Evolutionary conservation across 2,329 filamentous ascomycete species (phyloP).

Genomic region (Cordyceps cicadae): DNA sequence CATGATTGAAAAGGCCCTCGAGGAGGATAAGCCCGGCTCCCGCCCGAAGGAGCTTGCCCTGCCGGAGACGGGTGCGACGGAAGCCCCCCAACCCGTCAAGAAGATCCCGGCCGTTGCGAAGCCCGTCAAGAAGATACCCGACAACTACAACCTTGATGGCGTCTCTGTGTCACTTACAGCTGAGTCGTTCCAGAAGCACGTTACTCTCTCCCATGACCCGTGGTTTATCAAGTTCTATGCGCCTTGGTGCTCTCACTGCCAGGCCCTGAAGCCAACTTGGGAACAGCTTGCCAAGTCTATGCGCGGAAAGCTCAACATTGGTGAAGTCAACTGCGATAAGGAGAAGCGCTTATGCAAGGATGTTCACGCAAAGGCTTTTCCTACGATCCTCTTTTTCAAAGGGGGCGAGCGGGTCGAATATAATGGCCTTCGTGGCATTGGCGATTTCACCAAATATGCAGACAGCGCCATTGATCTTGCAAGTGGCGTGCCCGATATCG

Average conservation of each 20-base stretch:
- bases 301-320: constrained; percentile 81
- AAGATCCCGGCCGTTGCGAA: constrained; percentile 12
- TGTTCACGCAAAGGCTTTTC: constrained; percentile 68
- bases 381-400: constrained; percentile 87
- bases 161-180: constrained; percentile 67
- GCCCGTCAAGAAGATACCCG: constrained; percentile 13
- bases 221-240: constrained; percentile 99
- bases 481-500: constrained; percentile 71
- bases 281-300: constrained; percentile 82
- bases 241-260: constrained; percentile 94
- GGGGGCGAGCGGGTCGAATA: constrained; percentile 91
- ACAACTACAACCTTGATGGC: constrained; percentile 57
- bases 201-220: constrained; percentile 79
- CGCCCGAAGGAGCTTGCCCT: constrained; percentile 60
- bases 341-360: constrained; percentile 90
- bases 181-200: constrained; percentile 76
- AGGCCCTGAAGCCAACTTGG: constrained; percentile 88
- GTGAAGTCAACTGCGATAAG: constrained; percentile 89
- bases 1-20: constrained; percentile 68
- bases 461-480: constrained; percentile 76
- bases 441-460: constrained; percentile 80
- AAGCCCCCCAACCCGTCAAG: constrained; percentile 24
- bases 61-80: constrained; percentile 60
- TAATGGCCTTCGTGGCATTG: constrained; percentile 79
- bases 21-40: constrained; percentile 71